These are phyloP conservation scores for Fusarium sp. DNA, from an alignment of 2,329 filamentous ascomycete species.

Conservation along the genomic window DNA sequence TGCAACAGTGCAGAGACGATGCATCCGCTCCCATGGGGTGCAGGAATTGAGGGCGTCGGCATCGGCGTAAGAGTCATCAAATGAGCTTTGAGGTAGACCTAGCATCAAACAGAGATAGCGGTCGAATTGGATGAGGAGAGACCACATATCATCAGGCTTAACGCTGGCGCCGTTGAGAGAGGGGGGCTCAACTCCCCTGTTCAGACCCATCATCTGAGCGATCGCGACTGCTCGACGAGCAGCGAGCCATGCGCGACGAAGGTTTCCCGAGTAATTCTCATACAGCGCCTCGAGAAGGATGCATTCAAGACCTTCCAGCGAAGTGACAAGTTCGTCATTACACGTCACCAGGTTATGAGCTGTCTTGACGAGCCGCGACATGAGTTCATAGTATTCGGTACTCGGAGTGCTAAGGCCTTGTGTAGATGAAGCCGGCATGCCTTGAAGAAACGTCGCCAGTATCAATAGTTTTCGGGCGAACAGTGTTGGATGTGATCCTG, in stretches of 20 bases:
- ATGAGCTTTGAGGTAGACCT: conserved; percentile 57
- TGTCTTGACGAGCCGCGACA: conserved; percentile 45
- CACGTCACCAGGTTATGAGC: conserved; percentile 55
- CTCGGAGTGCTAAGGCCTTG: conserved; percentile 18
- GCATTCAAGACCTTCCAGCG: conserved; percentile 62
- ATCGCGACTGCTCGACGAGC: conserved; percentile 59
- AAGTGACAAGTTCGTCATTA: conserved; percentile 59
- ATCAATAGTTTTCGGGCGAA: conserved; percentile 57
- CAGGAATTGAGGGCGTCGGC: conserved; percentile 47
- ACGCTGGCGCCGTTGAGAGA: conserved; percentile 31
- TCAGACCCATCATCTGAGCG: conserved; percentile 57
- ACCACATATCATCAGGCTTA: conserved; percentile 58
- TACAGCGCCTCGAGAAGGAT: conserved; percentile 62
- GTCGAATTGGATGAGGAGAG: conserved; percentile 58
- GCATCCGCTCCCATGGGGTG: conserved; percentile 56
- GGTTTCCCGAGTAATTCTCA: conserved; percentile 59
- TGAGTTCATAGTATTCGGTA: conserved; percentile 31
- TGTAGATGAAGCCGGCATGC: conserved; percentile 27
- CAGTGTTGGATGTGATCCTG: conserved; percentile 53
- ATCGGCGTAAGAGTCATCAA: conserved; percentile 53
- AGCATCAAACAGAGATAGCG: conserved; percentile 62
- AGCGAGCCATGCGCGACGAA: conserved; percentile 60
- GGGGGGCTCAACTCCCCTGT: conserved; percentile 30
- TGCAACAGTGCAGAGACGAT: conserved; percentile 57
- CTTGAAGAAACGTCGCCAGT: conserved; percentile 53